A percentile compares a stretch with the other conserved stretches of the same genome.
phyloP scores from a whole-genome alignment of 768 basidiomycete genomes.

The Suillus paluster region DNA sequence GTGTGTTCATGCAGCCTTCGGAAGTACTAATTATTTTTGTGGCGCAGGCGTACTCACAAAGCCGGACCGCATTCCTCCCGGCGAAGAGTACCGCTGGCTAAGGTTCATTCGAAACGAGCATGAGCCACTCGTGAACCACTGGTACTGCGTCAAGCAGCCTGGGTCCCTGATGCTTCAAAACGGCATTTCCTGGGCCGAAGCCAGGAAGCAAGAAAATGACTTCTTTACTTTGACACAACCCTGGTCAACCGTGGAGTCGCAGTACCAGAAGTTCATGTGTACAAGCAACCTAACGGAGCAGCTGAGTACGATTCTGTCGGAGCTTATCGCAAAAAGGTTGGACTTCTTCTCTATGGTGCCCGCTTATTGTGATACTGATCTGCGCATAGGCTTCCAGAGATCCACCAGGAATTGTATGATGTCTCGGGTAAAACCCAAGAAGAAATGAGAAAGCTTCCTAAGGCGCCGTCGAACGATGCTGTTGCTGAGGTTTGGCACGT shows the following conservation, averaged over 20 bases:
- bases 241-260: slow-evolving; percentile 57
- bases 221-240: slow-evolving; percentile 59
- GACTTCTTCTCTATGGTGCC: slow-evolving; percentile 12
- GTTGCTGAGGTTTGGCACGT: slow-evolving; percentile 57
- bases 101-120: slow-evolving; percentile 58
- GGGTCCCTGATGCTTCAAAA: slow-evolving; percentile 26
- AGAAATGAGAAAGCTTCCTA: slow-evolving; percentile 43
- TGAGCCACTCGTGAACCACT: slow-evolving; percentile 30
- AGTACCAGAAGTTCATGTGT: slow-evolving; percentile 56
- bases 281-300: slow-evolving; percentile 60
- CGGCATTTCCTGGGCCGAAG: slow-evolving; percentile 56
- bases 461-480: slow-evolving; percentile 58
- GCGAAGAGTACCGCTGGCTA: slow-evolving; percentile 51
- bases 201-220: slow-evolving; percentile 56
- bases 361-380: slow-evolving; percentile 8
- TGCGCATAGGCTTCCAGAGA: slow-evolving; percentile 57
- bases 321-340: slow-evolving; percentile 64
- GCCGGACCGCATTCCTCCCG: slow-evolving; percentile 56
- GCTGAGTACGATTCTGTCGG: slow-evolving; percentile 63
- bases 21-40: slow-evolving; percentile 34
- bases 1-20: slow-evolving; percentile 56
- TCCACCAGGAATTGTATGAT: slow-evolving; percentile 59
- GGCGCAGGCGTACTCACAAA: slow-evolving; percentile 71
- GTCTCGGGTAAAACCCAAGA: slow-evolving; percentile 46
- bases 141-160: slow-evolving; percentile 49